Evolutionary conservation across 345 rosid species (phyloP).

Genomic region (Salix arbutifolia): DNA sequence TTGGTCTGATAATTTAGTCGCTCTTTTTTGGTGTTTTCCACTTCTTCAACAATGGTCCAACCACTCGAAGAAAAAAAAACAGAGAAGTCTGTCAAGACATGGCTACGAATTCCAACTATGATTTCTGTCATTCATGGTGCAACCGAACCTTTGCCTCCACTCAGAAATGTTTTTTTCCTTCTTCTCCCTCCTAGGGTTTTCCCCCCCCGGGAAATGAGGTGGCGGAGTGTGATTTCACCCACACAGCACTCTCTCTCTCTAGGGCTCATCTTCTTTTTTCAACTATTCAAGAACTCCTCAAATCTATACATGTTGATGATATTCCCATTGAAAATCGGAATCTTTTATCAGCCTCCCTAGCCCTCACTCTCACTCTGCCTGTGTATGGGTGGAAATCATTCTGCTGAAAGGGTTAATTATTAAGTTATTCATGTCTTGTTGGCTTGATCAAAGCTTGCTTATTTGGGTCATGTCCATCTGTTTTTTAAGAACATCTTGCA

Average conservation of each 20-base stretch:
- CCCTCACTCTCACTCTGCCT: too few species aligned
- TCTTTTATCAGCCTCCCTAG: not conserved
- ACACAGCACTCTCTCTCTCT: not conserved
- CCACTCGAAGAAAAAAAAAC: not conserved
- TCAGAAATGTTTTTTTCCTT: too few species aligned
- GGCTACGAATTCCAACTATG: not conserved
- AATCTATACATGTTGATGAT: not conserved
- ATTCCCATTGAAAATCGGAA: not conserved
- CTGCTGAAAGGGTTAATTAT: too few species aligned
- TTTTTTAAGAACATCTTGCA: too few species aligned
- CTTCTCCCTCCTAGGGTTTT: too few species aligned
- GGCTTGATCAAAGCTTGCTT: too few species aligned
- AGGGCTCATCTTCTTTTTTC: not conserved
- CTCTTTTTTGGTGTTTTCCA: conserved; percentile 7
- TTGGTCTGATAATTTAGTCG: not conserved
- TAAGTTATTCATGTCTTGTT: too few species aligned
- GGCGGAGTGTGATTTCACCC: not conserved
- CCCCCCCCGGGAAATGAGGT: not conserved
- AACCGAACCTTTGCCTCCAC: not conserved
- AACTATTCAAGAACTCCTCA: not conserved
- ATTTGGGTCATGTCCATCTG: too few species aligned
- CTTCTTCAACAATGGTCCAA: conserved; percentile 5
- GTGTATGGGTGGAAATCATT: too few species aligned
- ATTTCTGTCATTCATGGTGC: conserved; percentile 11
- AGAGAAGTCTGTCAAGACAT: not conserved